Base-by-base conservation (phyloP, 371 early-diverging fungal genomes). In the Rhizopus stolonifer region DNA sequence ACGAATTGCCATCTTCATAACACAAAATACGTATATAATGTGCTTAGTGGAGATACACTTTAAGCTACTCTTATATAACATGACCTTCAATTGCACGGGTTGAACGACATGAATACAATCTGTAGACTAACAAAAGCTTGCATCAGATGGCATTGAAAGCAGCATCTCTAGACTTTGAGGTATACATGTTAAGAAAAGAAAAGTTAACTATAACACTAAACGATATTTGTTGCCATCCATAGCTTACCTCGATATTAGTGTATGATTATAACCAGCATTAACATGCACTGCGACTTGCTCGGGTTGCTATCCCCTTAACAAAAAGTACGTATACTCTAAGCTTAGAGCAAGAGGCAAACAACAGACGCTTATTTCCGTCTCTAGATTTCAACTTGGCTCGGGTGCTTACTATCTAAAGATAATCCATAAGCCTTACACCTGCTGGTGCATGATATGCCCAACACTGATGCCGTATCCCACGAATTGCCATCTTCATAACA, bases 251-350 rank as follows among this genome's bases (percentile, higher is more conserved):
- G 22, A 18, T 29, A 17, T 40, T 5, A 5, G 5, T 40, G 21
- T 40, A 25, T 29, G 43, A 42, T 13, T 1, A 42, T 42, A 42
- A n/a, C 21, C 11, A 42, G 43, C 51, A 51, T 33, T 52, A 54
- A 2, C 56, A 56, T 56, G 56, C n/a, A 56, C 56, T 56, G 50
- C 25, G 14, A 17, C 45, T 22, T 44, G 44, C 32, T 56, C 56
- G n/a, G 49, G 56, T 56, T 56, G 56, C 49, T 56, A 56, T 56
- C 56, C 56, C 56, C 19, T 8, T 56, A 43, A 56, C 56, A 29
- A 44, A 44, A 44, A 56, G 56, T 56, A 56, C 34, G 38, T 56
- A 50, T 56, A 56, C 57, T 50, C 21, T 34, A 45, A 46, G 57
- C 58, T 52, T 58, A 51, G 52, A 58, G 15, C 58, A 58, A 46